Percentiles rank a stretch among this genome's conserved stretches.
Conservation (phyloP, 768 basidiomycete species). For the Pisolithus microcarpus region DNA sequence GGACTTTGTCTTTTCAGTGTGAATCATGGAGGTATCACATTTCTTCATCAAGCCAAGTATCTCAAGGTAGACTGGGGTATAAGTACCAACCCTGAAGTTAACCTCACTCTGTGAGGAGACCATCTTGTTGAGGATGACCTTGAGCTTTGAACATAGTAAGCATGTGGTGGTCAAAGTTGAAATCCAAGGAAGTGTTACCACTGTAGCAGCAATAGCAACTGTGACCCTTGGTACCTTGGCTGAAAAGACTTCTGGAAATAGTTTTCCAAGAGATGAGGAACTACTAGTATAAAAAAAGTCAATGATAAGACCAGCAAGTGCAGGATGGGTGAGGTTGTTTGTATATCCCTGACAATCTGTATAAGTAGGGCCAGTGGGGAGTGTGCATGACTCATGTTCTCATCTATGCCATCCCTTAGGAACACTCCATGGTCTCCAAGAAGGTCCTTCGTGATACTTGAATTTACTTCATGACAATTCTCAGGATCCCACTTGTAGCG, state of each 20-base stretch:
- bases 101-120: neutral
- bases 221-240: neutral
- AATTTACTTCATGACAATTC: neutral
- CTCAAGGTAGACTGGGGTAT: too few relatives aligned
- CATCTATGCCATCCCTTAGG: neutral
- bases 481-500: neutral
- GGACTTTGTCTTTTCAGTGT: too few relatives aligned
- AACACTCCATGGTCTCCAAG: neutral
- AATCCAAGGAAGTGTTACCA: neutral
- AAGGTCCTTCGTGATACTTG: neutral
- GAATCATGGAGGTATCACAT: too few relatives aligned
- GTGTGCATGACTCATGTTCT: neutral
- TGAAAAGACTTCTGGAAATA: conserved; percentile 6
- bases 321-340: conserved; percentile 4
- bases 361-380: neutral
- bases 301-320: neutral
- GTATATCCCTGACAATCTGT: neutral
- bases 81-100: neutral
- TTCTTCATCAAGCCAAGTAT: too few relatives aligned
- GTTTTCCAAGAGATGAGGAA: neutral
- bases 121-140: neutral
- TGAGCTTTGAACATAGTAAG: neutral
- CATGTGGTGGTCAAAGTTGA: too few relatives aligned
- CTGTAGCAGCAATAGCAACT: neutral
- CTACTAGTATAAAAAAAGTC: conserved; percentile 5